phyloP scores from a whole-genome alignment of 2,329 filamentous ascomycete species.

The Cercospora beticola region DNA sequence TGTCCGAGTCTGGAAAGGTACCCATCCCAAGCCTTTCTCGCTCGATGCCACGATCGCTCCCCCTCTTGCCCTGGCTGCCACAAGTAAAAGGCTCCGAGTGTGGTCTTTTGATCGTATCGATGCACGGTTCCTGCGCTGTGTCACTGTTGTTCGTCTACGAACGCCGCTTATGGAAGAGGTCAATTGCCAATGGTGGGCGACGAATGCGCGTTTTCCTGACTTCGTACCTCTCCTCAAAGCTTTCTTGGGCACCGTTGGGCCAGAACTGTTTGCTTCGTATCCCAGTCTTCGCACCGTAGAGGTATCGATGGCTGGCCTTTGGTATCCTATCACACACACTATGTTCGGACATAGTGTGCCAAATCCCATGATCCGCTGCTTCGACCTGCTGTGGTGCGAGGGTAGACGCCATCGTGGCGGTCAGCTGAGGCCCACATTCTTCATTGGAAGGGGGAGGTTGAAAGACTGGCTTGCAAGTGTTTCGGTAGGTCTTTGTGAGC shows the following conservation, averaged over 20 bases:
- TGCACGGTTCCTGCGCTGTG: background rate
- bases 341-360: background rate
- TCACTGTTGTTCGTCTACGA: background rate
- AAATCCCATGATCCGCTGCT: background rate
- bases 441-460: background rate
- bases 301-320: background rate
- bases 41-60: slow-evolving; percentile 6
- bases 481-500: background rate
- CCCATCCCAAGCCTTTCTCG: background rate
- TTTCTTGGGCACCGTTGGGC: background rate
- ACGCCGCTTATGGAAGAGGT: background rate
- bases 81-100: background rate
- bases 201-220: background rate
- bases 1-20: background rate
- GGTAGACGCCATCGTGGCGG: background rate
- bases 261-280: background rate
- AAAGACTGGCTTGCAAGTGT: slow-evolving; percentile 1
- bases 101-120: background rate
- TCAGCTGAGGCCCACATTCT: background rate
- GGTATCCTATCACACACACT: background rate
- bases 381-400: background rate
- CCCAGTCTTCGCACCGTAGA: background rate
- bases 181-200: background rate
- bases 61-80: background rate
- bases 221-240: background rate